phyloP scores from a whole-genome alignment of 208 protist genomes.

The Strigomonas culicis region DNA sequence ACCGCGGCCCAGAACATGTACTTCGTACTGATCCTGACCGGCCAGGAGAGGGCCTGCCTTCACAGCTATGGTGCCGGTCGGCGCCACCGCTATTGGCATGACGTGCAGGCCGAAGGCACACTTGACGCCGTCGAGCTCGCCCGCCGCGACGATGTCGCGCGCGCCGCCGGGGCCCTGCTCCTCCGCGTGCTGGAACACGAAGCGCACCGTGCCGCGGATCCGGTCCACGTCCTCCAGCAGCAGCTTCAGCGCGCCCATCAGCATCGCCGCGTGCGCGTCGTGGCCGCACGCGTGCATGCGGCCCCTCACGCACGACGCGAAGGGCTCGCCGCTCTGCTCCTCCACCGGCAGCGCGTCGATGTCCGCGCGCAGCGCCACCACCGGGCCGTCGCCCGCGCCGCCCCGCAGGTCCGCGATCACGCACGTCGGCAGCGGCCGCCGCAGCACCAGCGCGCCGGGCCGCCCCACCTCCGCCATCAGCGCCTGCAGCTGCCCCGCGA shows the following conservation, averaged over 20 bases:
- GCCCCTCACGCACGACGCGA: constrained; percentile 37
- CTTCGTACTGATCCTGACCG: constrained; percentile 28
- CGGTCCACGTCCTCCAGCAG: constrained; percentile 38
- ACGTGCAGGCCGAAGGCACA: constrained; percentile 58
- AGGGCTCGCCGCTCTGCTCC: constrained; percentile 37
- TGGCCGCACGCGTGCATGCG: constrained; percentile 66
- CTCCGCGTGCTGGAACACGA: constrained; percentile 67
- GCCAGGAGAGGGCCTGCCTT: constrained; percentile 22
- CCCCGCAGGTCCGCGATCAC: constrained; percentile 50
- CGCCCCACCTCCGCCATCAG: constrained; percentile 34
- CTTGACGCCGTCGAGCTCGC: constrained; percentile 40
- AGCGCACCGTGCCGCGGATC: constrained; percentile 60
- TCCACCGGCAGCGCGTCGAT: constrained; percentile 59
- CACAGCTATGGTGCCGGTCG: constrained; percentile 7
- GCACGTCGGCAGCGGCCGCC: constrained; percentile 39
- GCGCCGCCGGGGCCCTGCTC: constrained; percentile 51
- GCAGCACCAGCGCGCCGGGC: constrained; percentile 20
- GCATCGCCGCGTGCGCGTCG: constrained; percentile 54
- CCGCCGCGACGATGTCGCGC: constrained; percentile 36
- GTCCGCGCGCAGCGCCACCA: constrained; percentile 45
- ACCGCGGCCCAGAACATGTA: constrained; percentile 34
- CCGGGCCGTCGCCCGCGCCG: constrained; percentile 31
- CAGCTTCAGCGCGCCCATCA: constrained; percentile 51
- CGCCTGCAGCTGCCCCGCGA: constrained; percentile 29
- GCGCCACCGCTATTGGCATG: background rate